Evolutionary conservation across 1,284 basidiomycete genomes (phyloP).

Genomic region (Trichosporon sp.): DNA sequence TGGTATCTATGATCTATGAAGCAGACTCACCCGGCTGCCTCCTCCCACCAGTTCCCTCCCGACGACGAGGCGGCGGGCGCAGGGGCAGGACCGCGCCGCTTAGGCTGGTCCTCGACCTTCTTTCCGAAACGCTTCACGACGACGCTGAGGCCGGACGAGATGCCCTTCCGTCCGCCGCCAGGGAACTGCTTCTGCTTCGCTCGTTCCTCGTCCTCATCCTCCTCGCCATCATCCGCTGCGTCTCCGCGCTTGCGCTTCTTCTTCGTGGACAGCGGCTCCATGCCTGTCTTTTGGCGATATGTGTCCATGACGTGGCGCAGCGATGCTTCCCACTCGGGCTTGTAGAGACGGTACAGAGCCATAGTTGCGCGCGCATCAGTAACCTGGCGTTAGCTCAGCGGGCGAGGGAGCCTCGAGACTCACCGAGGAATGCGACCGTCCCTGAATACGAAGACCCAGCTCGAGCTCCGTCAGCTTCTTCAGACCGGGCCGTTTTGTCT

Average conservation of each 20-base stretch:
- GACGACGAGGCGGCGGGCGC: slow-evolving; percentile 6
- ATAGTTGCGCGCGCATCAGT: slow-evolving; percentile 93
- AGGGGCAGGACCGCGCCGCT: slow-evolving; percentile 14
- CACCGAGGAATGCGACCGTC: slow-evolving; percentile 82
- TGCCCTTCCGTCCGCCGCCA: slow-evolving; percentile 61
- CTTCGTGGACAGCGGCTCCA: slow-evolving; percentile 27
- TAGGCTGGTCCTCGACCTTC: slow-evolving; percentile 27
- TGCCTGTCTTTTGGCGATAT: slow-evolving; percentile 35
- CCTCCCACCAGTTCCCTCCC: slow-evolving; percentile 20
- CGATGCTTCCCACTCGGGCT: slow-evolving; percentile 72
- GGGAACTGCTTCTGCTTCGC: slow-evolving; percentile 47
- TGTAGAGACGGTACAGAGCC: slow-evolving; percentile 86
- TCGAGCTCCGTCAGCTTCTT: slow-evolving; percentile 77
- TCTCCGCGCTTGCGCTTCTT: slow-evolving; percentile 34
- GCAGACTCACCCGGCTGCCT: slow-evolving; percentile 8
- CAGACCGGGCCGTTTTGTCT: slow-evolving; percentile 66
- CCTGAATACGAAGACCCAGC: slow-evolving; percentile 77
- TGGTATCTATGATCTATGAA: neutral
- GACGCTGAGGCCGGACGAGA: slow-evolving; percentile 68
- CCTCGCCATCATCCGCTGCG: slow-evolving; percentile 33
- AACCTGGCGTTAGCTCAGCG: slow-evolving; percentile 55
- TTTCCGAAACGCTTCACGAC: slow-evolving; percentile 51
- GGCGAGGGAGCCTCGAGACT: slow-evolving; percentile 17
- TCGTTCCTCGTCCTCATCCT: slow-evolving; percentile 28
- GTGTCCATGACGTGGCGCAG: slow-evolving; percentile 43